Percentiles rank a stretch among this genome's conserved stretches.
phyloP scores from a whole-genome alignment of 768 basidiomycete species.

The Clitopilus passeckerianus region DNA sequence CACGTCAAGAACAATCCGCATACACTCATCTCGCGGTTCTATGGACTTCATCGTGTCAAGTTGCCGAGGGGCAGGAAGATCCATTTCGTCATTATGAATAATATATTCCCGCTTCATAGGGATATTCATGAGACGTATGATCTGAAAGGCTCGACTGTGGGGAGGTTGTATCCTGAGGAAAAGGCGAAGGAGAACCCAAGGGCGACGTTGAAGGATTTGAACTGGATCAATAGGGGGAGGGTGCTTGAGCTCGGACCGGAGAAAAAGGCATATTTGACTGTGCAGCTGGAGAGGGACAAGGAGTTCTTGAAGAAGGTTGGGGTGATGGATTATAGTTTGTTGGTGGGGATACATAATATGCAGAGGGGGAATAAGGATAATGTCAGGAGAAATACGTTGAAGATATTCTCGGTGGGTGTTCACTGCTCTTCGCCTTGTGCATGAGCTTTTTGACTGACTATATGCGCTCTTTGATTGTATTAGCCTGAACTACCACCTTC shows the following conservation, averaged over 20 bases:
- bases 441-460: not conserved
- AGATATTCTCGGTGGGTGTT: slow-evolving; percentile 80
- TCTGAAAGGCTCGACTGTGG: slow-evolving; percentile 91
- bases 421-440: not conserved
- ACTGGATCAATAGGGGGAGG: slow-evolving; percentile 85
- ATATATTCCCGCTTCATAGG: slow-evolving; percentile 94
- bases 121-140: slow-evolving; percentile 98
- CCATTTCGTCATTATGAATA: slow-evolving; percentile 99
- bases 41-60: slow-evolving; percentile 97
- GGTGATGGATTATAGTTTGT: slow-evolving; percentile 96
- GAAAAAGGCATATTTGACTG: slow-evolving; percentile 85
- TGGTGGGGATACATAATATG: slow-evolving; percentile 94
- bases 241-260: slow-evolving; percentile 91
- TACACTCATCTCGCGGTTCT: slow-evolving; percentile 90
- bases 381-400: slow-evolving; percentile 83
- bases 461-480: not conserved
- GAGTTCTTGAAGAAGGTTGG: slow-evolving; percentile 77
- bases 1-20: slow-evolving; percentile 91
- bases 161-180: slow-evolving; percentile 82
- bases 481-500: slow-evolving; percentile 63
- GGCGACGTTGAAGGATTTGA: slow-evolving; percentile 92
- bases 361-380: slow-evolving; percentile 89
- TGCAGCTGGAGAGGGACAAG: slow-evolving; percentile 85
- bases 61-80: slow-evolving; percentile 91
- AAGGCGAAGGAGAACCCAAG: slow-evolving; percentile 74